A percentile compares a stretch with the other conserved stretches of the same genome.
Conservation (phyloP, 192 early-diverging fungal genomes). For the Phlyctochytrium planicorne region DNA sequence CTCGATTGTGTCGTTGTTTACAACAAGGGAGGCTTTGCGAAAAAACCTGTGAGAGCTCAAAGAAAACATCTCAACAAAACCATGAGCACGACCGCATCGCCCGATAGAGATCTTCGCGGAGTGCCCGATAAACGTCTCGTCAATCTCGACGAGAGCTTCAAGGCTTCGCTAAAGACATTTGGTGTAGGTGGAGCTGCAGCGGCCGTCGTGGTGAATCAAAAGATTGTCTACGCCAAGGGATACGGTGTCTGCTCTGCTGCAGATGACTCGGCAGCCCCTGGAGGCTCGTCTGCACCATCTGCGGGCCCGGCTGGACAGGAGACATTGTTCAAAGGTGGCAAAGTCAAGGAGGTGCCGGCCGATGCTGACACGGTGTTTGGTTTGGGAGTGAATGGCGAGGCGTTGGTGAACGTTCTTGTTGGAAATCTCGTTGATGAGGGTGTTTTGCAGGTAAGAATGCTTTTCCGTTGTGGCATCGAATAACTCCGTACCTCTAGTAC, state of each 20-base stretch:
- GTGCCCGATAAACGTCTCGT: constrained; percentile 19
- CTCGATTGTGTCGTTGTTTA: too few relatives aligned
- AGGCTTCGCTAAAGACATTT: constrained; percentile 10
- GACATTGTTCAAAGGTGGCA: neutral
- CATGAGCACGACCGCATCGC: too few relatives aligned
- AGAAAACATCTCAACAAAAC: too few relatives aligned
- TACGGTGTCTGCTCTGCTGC: neutral
- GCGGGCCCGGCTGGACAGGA: neutral
- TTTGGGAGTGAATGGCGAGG: neutral
- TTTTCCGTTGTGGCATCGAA: neutral
- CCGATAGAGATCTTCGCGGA: constrained; percentile 20
- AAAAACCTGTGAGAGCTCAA: too few relatives aligned
- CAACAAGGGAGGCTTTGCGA: too few relatives aligned
- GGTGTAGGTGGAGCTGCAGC: neutral
- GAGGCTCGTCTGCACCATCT: neutral
- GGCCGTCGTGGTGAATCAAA: constrained; percentile 11
- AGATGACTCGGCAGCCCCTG: neutral
- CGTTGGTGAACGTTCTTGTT: neutral
- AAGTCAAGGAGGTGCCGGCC: neutral
- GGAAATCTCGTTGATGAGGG: constrained; percentile 3
- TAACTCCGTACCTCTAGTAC: neutral
- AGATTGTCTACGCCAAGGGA: constrained; percentile 20
- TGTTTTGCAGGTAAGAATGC: neutral
- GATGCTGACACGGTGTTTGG: constrained; percentile 14
- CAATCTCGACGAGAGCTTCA: constrained; percentile 18